A percentile compares a stretch with the other conserved stretches of the same genome.
phyloP scores from a whole-genome alignment of 176 grass and related monocot genomes.

The Zizania latifolia region DNA sequence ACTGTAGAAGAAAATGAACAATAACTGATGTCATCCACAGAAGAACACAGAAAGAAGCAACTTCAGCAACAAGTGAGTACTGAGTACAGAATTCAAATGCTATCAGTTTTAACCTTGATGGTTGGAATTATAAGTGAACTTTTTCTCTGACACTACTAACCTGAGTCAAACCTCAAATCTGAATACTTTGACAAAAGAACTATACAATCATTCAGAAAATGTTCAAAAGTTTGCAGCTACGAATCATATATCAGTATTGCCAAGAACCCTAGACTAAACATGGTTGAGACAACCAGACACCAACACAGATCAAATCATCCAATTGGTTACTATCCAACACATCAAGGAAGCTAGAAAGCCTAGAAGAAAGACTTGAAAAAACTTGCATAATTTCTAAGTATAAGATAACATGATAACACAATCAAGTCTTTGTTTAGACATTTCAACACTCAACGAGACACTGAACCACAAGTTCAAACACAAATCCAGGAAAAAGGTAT shows the following conservation, averaged over 20 bases:
- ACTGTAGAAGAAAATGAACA: conserved; percentile 13
- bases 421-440: neutral
- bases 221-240: neutral
- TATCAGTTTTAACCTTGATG: conserved; percentile 8
- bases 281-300: neutral
- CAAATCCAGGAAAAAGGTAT: neutral
- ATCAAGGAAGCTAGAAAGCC: too few species aligned
- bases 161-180: neutral
- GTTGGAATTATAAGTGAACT: neutral
- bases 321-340: neutral
- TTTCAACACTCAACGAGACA: neutral
- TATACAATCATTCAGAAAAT: neutral
- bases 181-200: neutral
- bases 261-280: neutral
- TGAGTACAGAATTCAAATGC: neutral
- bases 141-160: neutral
- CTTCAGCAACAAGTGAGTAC: neutral
- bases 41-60: neutral
- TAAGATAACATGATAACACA: neutral
- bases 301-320: neutral
- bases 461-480: neutral
- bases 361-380: neutral
- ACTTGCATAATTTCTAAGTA: neutral
- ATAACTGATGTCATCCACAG: neutral
- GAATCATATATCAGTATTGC: neutral